Evolutionary conservation across 75 land plant species (phyloP), one percentile per base, ranked within the genome.

Genomic region (Selaginella tamariscina): DNA sequence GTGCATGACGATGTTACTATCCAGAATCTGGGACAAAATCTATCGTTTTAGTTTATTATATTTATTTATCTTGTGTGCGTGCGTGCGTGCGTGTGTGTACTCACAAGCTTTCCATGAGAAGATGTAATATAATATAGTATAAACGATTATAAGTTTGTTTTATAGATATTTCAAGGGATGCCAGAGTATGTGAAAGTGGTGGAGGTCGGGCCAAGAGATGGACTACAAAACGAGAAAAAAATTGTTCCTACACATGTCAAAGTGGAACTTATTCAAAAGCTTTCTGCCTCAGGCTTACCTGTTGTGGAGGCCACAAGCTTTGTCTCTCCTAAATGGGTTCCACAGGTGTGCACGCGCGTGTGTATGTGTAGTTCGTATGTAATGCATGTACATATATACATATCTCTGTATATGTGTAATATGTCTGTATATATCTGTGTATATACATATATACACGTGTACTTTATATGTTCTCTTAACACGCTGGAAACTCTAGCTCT

Each of bases 281-380:
- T 90, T 44, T 84, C 77, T 68, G 65, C 76, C 66, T 69, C 82
- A 64, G 98, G 98, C 55, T 78, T 94, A 56, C 77, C 74, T 32
- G 96, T 94, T 68, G 81, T 94, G 54, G 98, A 94, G 71, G 98
- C 96, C 21, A 90, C 98, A 24, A 94, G 98, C 69, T 94, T 94
- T 78, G 98, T 94, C 0, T 94, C 98, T 29, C 96, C 98, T 33
- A 94, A 89, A 72, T 87, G 98, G 96, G 96, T 94, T 5, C 98
- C 98, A 72, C 98, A 94, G 91, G 98, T 94, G 32, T 65, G 69
- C 31, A 11, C 9, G 31, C 2, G 27, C 49, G 11, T 5, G 49
- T 39, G 5, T 39, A 15, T 39, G 5, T 5, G 11, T 15, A 39
- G 49, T 39, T 39, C 15, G 49, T 39, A n/a, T n/a, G n/a, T n/a